Conservation (phyloP, 2,329 filamentous ascomycete genomes). For the Zarea fungicola region DNA sequence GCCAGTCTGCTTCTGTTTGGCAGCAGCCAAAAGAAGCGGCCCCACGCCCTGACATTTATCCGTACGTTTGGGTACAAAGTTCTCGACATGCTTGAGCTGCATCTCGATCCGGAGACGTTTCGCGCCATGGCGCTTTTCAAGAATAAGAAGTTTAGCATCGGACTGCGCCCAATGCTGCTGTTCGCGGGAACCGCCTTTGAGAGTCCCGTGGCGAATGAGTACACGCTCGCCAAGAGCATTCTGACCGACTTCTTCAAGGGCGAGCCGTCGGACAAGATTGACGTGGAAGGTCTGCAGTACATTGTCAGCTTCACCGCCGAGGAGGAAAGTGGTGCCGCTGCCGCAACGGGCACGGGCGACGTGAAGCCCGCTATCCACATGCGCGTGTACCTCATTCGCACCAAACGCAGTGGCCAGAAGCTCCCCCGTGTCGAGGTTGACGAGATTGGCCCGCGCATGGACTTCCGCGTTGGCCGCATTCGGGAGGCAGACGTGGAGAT, state of each 20-base stretch:
- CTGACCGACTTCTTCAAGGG: slow-evolving; percentile 90
- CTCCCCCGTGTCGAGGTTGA: slow-evolving; percentile 88
- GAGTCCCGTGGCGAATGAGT: slow-evolving; percentile 70
- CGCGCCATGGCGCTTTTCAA: slow-evolving; percentile 70
- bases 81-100: slow-evolving; percentile 90
- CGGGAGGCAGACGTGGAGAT: slow-evolving; percentile 72
- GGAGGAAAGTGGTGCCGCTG: slow-evolving; percentile 44
- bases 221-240: slow-evolving; percentile 80
- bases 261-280: slow-evolving; percentile 67
- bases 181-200: slow-evolving; percentile 89
- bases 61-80: slow-evolving; percentile 83
- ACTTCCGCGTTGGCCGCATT: slow-evolving; percentile 79
- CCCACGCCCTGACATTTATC: slow-evolving; percentile 77
- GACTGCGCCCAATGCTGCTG: slow-evolving; percentile 82
- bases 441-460: slow-evolving; percentile 91
- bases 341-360: slow-evolving; percentile 37
- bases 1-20: slow-evolving; percentile 80
- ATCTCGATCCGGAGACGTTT: slow-evolving; percentile 71
- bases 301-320: slow-evolving; percentile 76
- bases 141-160: slow-evolving; percentile 68
- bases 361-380: slow-evolving; percentile 57
- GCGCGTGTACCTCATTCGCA: slow-evolving; percentile 79
- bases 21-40: slow-evolving; percentile 88
- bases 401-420: slow-evolving; percentile 79
- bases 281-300: slow-evolving; percentile 93